Evolutionary conservation across 768 basidiomycete genomes (phyloP).

Genomic region (Podaxis carcinomalis): DNA sequence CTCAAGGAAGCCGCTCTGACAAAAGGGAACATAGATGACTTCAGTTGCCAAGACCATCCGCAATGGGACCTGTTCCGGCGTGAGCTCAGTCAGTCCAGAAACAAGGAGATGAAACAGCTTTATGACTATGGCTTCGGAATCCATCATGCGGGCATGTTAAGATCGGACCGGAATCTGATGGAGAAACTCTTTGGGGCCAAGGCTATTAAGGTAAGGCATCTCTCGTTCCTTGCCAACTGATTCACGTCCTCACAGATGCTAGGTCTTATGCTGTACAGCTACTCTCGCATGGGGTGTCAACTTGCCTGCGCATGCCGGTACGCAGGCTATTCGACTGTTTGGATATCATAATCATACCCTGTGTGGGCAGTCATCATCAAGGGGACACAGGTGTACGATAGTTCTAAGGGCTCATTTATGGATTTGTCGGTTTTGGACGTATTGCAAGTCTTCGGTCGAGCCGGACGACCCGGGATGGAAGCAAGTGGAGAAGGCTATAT

Average conservation of each 20-base stretch:
- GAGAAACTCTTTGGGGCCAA: constrained; percentile 89
- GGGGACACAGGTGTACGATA: constrained; percentile 96
- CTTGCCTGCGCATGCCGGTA: constrained; percentile 94
- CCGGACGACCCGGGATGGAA: constrained; percentile 85
- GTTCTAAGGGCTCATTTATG: constrained; percentile 81
- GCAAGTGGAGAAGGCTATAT: constrained; percentile 95
- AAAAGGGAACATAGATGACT: constrained; percentile 73
- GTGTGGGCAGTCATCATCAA: constrained; percentile 77
- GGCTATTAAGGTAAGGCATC: constrained; percentile 75
- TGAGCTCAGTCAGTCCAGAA: constrained; percentile 75
- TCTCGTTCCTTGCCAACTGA: not conserved
- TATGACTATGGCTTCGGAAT: constrained; percentile 94
- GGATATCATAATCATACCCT: constrained; percentile 8
- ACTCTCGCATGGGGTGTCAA: constrained; percentile 99
- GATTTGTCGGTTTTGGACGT: constrained; percentile 95
- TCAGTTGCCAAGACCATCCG: constrained; percentile 79
- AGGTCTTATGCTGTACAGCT: constrained; percentile 98
- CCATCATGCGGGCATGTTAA: constrained; percentile 97
- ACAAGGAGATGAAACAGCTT: constrained; percentile 95
- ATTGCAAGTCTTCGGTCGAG: constrained; percentile 95
- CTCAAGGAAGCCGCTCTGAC: constrained; percentile 71
- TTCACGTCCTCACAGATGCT: not conserved
- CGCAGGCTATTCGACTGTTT: constrained; percentile 1
- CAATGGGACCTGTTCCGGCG: constrained; percentile 73
- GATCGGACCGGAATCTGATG: constrained; percentile 92